Percentiles rank a stretch among this genome's conserved stretches.
These are phyloP conservation scores for Novymonas esmeraldas DNA, from an alignment of 208 protist genomes.

Conservation along the genomic window DNA sequence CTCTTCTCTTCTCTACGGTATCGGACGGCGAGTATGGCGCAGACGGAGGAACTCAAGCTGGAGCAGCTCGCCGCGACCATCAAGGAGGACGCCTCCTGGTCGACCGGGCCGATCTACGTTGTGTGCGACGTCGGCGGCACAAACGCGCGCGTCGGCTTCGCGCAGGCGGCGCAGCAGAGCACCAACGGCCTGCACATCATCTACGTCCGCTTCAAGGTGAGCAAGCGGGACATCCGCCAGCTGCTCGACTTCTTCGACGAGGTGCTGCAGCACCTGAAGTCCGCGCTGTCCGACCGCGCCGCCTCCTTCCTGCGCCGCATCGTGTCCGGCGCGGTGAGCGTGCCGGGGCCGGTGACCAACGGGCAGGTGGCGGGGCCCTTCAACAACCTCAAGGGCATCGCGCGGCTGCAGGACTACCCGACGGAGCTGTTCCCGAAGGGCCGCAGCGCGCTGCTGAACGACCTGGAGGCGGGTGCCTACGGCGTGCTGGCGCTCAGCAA, in stretches of 20 bases:
- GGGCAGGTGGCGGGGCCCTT: conserved; percentile 60
- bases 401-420: conserved; percentile 52
- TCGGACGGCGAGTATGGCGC: too few species aligned
- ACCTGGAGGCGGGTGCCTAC: conserved; percentile 67
- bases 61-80: conserved; percentile 38
- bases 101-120: conserved; percentile 49
- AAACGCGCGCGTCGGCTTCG: conserved; percentile 76
- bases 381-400: conserved; percentile 70
- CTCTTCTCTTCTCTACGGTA: too few species aligned
- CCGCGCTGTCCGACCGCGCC: conserved; percentile 16
- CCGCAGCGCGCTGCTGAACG: conserved; percentile 64
- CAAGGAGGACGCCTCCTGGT: conserved; percentile 27
- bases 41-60: conserved; percentile 35
- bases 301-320: conserved; percentile 42
- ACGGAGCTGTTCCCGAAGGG: conserved; percentile 52
- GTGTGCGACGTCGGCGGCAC: conserved; percentile 76
- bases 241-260: conserved; percentile 49
- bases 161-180: conserved; percentile 6
- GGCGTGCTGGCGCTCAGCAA: conserved; percentile 68
- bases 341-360: conserved; percentile 64
- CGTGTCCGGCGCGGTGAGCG: conserved; percentile 46
- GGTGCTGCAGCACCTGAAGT: conserved; percentile 40
- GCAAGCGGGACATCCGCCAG: conserved; percentile 45
- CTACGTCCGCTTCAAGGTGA: conserved; percentile 58
- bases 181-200: conserved; percentile 29